Base-by-base conservation (phyloP, 2,329 filamentous ascomycete genomes). In the Xylaria multiplex region DNA sequence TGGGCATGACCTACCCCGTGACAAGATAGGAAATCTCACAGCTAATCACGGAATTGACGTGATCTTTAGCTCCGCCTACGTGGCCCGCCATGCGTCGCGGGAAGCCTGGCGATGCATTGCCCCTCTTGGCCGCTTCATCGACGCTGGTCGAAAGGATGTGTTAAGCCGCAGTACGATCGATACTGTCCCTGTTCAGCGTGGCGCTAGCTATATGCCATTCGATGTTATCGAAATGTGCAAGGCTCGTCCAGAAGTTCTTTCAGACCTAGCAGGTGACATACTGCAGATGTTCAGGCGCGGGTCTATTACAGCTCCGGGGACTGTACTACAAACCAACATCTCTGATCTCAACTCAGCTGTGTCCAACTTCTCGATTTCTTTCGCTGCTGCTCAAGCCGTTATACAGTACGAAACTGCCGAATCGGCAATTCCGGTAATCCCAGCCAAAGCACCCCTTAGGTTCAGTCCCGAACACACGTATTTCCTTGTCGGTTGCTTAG, bases 401-500 rank as follows among this genome's bases (percentile, higher is more conserved):
- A 37, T 37, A 37, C 35, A 37, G 35, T 37, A 37, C 9, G 35
- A 37, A 37, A 37, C 35, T 37, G 4, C 35, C 35, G 6, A 8
- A 13, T 37, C 35, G 13, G 35, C 3, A 37, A 37, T 37, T 2
- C 35, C 35, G 13, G 13, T 37, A 37, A 37, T 37, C 35, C 35
- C 35, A 8, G 35, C 6, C 35, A 37, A 37, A 22, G 16, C n/a
- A n/a, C 45, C n/a, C 45, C 2, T 22, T 19, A 16, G n/a, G 3
- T 22, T 48, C 5, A 22, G 22, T 11, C 45, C 19, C 49, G 53
- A 56, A 3, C 35, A 8, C 5, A 27, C 43, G 24, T 58, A 58
- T 48, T 16, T 58, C 9, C 43, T 58, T 9, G 24, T 58, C n/a
- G 55, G 55, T 32, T 46, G 55, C 14, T 40, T 58, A 7, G 43